Evolutionary conservation across 1,139 yeast genomes (phyloP), one percentile per base, ranked within the genome.

Genomic region (Kodamaea sp.): DNA sequence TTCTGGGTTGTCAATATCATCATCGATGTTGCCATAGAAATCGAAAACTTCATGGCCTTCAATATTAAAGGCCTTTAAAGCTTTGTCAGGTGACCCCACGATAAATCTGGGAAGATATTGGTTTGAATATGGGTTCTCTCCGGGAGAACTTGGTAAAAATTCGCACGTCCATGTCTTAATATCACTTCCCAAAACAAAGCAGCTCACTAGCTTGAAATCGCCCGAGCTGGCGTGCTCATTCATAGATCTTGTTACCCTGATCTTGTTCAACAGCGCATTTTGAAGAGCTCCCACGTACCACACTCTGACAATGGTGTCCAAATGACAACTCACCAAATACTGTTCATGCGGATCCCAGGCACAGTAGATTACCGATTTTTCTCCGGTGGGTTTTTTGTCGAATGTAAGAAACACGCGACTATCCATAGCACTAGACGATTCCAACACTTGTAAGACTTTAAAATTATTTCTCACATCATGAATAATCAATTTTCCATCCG

Each of bases 81-180:
- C 80, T 44, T 80, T 80, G 54, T 87, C 96, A 0, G 90, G 88
- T 1, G 92, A 80, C 0, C 95, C 94, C 14, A 84, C 68, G 8
- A 87, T 69, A 42, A 86, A 82, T 38, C 72, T 74, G 15, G 80
- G 76, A 6, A 74, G 73, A 12, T 38, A 29, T 15, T 35, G 34
- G 6, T 5, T 4, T 2, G 27, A 7, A 18, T 7, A 18, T 10
- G 24, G 24, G 10, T 11, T 11, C 6, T 9, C 24, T 6, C 10
- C 7, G 6, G 24, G 12, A 7, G 7, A 9, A 11, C 2, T 45
- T 1, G 87, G 88, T 26, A 83, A 61, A 79, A 94, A 89, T 41
- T 80, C 89, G 46, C 89, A 80, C 12, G 92, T 72, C 75, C 89
- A 79, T 2, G 72, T 62, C 41, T 70, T 57, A 29, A 70, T 59